These are phyloP conservation scores for Phanerochaete carnosa DNA, from an alignment of 768 basidiomycete genomes.

Conservation along the genomic window DNA sequence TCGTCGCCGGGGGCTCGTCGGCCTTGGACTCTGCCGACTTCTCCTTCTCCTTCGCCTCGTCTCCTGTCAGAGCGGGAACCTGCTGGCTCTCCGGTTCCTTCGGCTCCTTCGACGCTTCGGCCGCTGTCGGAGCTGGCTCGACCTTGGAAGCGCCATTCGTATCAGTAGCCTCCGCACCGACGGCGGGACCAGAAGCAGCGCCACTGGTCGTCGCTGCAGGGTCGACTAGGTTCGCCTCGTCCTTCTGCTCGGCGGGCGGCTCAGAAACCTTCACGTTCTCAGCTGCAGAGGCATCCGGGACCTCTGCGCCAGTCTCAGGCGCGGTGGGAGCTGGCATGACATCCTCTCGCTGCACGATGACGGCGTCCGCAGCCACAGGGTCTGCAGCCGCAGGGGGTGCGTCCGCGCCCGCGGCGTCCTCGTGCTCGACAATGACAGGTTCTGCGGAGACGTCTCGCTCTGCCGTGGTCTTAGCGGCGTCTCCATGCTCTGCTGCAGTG, in stretches of 20 bases:
- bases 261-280: no score
- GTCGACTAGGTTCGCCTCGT: no score
- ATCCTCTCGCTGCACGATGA: no score
- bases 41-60: background rate
- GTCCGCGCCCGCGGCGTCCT: background rate
- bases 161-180: background rate
- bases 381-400: background rate
- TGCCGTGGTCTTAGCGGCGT: no score
- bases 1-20: background rate
- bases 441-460: no score
- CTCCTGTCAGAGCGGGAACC: background rate
- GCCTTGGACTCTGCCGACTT: background rate
- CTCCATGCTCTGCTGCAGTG: background rate
- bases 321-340: no score
- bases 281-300: no score
- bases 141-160: background rate
- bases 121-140: background rate
- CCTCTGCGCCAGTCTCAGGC: no score
- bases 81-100: no score
- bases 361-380: background rate
- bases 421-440: background rate
- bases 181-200: background rate
- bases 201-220: background rate
- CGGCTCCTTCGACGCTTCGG: background rate
- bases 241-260: no score